Evolutionary conservation across 768 basidiomycete genomes (phyloP).

Genomic region (Boletus speciosus): DNA sequence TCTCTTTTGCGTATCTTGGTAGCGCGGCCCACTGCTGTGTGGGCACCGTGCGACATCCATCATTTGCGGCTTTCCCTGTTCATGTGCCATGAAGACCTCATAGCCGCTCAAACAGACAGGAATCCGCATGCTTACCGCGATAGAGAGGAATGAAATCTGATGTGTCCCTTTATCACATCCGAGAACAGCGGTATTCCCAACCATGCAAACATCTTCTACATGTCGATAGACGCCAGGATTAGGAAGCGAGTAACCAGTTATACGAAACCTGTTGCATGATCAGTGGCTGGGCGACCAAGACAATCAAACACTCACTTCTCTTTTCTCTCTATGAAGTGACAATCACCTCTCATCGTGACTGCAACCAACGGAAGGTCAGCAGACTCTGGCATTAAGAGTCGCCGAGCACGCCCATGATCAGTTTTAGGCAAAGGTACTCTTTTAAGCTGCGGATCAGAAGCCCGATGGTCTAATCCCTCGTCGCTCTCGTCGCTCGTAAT

Average conservation of each 20-base stretch:
- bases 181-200: conserved; percentile 40
- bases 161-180: conserved; percentile 40
- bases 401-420: conserved; percentile 29
- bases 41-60: conserved; percentile 31
- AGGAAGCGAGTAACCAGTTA: conserved; percentile 38
- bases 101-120: conserved; percentile 26
- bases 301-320: conserved; percentile 25
- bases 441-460: conserved; percentile 23
- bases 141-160: conserved; percentile 41
- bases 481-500: conserved; percentile 11
- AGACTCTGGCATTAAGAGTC: conserved; percentile 29
- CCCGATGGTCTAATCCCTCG: conserved; percentile 11
- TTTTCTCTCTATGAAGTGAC: conserved; percentile 40
- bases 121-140: conserved; percentile 31
- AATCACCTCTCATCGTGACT: conserved; percentile 45
- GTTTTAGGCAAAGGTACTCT: conserved; percentile 34
- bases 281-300: conserved; percentile 7
- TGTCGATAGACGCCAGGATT: conserved; percentile 35
- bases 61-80: conserved; percentile 31
- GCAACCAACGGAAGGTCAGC: conserved; percentile 36
- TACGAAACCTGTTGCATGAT: conserved; percentile 31
- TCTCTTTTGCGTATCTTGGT: conserved; percentile 22
- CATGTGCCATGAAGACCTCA: conserved; percentile 21
- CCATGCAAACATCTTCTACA: conserved; percentile 45
- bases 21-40: conserved; percentile 29